Evolutionary conservation across 768 basidiomycete species (phyloP).

Genomic region (Pseudohyphozyma bogoriensis): DNA sequence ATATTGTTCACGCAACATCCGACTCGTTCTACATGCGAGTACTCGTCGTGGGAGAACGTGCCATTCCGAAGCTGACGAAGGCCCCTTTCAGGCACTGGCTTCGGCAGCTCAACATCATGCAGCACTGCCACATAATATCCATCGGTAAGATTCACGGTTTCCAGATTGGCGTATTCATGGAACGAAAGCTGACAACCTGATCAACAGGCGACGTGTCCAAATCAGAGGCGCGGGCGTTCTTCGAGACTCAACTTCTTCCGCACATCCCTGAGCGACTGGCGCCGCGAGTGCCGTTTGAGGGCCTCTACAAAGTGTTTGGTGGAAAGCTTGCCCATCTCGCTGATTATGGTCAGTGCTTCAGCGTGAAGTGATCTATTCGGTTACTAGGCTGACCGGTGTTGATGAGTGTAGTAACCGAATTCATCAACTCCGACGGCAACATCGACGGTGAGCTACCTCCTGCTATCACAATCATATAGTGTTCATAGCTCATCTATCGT

Average conservation of each 20-base stretch:
- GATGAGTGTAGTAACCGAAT: slow-evolving; percentile 42
- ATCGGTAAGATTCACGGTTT: slow-evolving; percentile 43
- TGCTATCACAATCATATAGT: no score
- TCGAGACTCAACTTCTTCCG: slow-evolving; percentile 55
- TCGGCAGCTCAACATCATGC: slow-evolving; percentile 55
- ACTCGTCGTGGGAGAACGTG: no score
- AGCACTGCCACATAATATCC: no score
- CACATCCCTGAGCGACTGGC: slow-evolving; percentile 57
- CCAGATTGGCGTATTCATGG: not conserved
- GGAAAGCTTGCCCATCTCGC: slow-evolving; percentile 76
- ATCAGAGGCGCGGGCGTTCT: slow-evolving; percentile 57
- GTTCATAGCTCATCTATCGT: no score
- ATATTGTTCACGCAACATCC: slow-evolving; percentile 16
- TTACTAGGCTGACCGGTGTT: slow-evolving; percentile 39
- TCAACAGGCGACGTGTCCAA: slow-evolving; percentile 60
- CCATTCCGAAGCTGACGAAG: not conserved
- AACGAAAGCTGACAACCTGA: not conserved
- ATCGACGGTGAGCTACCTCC: slow-evolving; percentile 51
- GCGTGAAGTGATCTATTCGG: slow-evolving; percentile 60
- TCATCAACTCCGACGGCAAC: slow-evolving; percentile 54
- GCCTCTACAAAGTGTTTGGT: slow-evolving; percentile 66
- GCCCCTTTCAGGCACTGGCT: slow-evolving; percentile 42
- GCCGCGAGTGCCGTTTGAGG: slow-evolving; percentile 54
- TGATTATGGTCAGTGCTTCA: no score
- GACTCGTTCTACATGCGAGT: slow-evolving; percentile 25